phyloP scores from a whole-genome alignment of 2,329 filamentous ascomycete species.

The Tolypocladium sp. region DNA sequence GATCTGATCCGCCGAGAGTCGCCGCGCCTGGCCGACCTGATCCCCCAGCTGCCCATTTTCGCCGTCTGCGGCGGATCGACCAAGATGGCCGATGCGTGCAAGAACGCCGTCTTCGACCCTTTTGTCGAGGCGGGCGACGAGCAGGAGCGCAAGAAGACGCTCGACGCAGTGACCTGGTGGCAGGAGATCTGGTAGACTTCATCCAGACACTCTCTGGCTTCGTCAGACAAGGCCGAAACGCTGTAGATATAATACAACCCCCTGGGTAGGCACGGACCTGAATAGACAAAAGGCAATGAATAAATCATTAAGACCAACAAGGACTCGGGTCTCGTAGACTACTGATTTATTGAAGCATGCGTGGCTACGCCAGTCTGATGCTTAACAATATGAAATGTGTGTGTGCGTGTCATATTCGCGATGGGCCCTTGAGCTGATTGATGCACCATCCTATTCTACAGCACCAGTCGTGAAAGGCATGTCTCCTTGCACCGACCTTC shows the following conservation, averaged over 20 bases:
- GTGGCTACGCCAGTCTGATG: neutral
- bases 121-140: conserved; percentile 29
- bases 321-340: no score
- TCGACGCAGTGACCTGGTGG: conserved; percentile 36
- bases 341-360: neutral
- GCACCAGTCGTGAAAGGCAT: neutral
- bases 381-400: neutral
- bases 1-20: conserved; percentile 39
- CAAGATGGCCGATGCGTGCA: conserved; percentile 48
- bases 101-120: conserved; percentile 39
- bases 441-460: neutral
- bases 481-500: neutral
- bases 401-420: neutral
- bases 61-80: conserved; percentile 48
- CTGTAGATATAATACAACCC: neutral
- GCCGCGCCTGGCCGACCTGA: conserved; percentile 16
- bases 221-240: neutral
- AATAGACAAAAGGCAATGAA: no score
- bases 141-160: conserved; percentile 28
- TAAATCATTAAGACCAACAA: no score
- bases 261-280: no score
- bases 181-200: conserved; percentile 47
- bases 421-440: neutral
- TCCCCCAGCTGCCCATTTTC: conserved; percentile 35
- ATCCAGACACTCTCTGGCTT: neutral